Evolutionary conservation across 2,329 filamentous ascomycete genomes (phyloP).

Genomic region (Colletotrichum trifolii): DNA sequence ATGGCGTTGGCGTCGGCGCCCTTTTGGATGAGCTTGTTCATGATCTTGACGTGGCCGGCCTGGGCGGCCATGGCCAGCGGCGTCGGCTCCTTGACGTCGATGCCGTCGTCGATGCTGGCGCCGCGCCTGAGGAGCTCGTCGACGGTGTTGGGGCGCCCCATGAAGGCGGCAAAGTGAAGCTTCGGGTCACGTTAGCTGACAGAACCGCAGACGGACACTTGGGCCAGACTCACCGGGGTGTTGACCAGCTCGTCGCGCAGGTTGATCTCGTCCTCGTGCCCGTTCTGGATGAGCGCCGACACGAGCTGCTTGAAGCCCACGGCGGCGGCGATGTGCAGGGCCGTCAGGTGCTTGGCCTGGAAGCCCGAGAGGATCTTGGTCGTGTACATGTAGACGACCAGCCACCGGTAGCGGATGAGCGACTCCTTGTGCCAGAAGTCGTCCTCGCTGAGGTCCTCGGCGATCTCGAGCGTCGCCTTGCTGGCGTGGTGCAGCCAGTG

Average conservation of each 20-base stretch:
- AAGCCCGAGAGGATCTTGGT: slow-evolving; percentile 46
- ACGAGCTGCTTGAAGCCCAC: slow-evolving; percentile 53
- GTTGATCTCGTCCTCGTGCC: slow-evolving; percentile 48
- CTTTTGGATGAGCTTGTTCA: slow-evolving; percentile 51
- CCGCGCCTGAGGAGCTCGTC: slow-evolving; percentile 49
- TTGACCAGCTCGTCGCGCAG: slow-evolving; percentile 45
- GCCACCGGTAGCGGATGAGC: slow-evolving; percentile 50
- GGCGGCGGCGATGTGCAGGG: slow-evolving; percentile 51
- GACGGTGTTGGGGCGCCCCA: slow-evolving; percentile 49
- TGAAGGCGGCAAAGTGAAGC: slow-evolving; percentile 46
- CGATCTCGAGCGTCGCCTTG: slow-evolving; percentile 54
- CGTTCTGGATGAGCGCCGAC: slow-evolving; percentile 50
- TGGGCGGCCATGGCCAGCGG: slow-evolving; percentile 53
- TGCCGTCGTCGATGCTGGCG: slow-evolving; percentile 48
- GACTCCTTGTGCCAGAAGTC: slow-evolving; percentile 53
- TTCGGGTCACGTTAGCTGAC: neutral
- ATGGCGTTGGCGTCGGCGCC: slow-evolving; percentile 51
- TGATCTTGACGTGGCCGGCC: slow-evolving; percentile 51
- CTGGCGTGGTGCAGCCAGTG: slow-evolving; percentile 55
- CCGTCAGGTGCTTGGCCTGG: slow-evolving; percentile 45
- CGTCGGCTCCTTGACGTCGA: slow-evolving; percentile 46
- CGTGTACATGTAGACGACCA: slow-evolving; percentile 47
- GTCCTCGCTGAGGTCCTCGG: slow-evolving; percentile 52
- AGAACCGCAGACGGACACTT: neutral
- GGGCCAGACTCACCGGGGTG: slow-evolving; percentile 46